phyloP scores from a whole-genome alignment of 345 rosid genomes.

The Lagerstroemia speciosa region DNA sequence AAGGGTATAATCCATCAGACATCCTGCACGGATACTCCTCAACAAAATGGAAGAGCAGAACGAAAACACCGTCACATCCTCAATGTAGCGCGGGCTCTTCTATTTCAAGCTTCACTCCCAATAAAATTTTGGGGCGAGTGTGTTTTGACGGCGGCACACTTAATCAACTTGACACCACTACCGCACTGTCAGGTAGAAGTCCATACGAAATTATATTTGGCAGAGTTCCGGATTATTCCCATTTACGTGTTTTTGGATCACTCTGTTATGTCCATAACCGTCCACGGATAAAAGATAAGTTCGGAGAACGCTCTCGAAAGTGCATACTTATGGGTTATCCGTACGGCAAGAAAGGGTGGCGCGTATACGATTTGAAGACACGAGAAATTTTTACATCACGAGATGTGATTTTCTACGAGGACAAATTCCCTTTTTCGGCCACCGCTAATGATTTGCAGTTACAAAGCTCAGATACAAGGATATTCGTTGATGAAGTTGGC shows the following conservation, averaged over 20 bases:
- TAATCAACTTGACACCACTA: not conserved
- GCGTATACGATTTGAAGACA: not conserved
- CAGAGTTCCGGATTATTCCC: not conserved
- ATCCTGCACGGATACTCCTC: too few relatives aligned
- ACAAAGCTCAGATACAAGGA: too few relatives aligned
- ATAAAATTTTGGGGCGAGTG: too few relatives aligned
- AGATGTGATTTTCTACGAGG: too few relatives aligned
- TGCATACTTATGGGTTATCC: not conserved
- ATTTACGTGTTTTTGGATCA: not conserved
- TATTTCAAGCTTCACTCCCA: too few relatives aligned
- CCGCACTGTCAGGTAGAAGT: not conserved
- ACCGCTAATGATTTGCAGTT: too few relatives aligned
- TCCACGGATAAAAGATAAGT: not conserved
- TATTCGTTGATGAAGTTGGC: too few relatives aligned
- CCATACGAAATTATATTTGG: not conserved
- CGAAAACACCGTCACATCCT: too few relatives aligned
- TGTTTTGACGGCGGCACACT: not conserved
- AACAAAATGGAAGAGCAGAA: too few relatives aligned
- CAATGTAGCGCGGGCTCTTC: too few relatives aligned
- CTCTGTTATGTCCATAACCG: not conserved
- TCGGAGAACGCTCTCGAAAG: not conserved
- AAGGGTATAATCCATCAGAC: slow-evolving; percentile 5
- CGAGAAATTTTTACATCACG: not conserved
- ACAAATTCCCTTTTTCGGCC: not conserved
- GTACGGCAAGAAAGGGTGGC: not conserved